Base-by-base conservation (phyloP, 495 filamentous ascomycete genomes). In the Tuber calosporum region DNA sequence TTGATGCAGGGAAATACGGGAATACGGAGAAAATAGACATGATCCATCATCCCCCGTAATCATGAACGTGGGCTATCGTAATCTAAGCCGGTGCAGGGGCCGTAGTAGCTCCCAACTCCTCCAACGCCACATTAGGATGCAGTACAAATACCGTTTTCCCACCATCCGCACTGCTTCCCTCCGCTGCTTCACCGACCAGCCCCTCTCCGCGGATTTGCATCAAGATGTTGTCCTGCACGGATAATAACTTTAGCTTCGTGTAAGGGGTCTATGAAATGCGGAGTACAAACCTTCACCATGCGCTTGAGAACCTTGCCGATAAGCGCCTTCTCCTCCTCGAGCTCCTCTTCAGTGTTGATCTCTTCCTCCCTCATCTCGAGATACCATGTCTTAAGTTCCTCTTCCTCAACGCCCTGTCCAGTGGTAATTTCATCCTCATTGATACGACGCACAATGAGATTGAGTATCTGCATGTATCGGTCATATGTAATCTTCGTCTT, bases 401-500 rank as follows among this genome's bases (percentile, higher is more conserved):
- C 91, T 73, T 93, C 89, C 78, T 96, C 93, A 13, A 98, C 89
- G 62, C 95, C 95, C 76, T 96, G 90, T n/a, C 93, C 93, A 2
- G 85, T 85, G 1, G 86, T 86, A 40, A 85, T 79, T 76, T 91
- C 88, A 70, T 94, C 89, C 75, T 93, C 93, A 75, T 93, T 91
- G 43, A 99, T 88, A 17, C 90, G 87, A 66, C 88, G 87, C 17
- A 97, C 92, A 22, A 99, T 83, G 74, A 92, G 82, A 78, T 96
- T 97, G 71, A 96, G 85, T 73, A 97, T 97, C 80, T 86, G 85
- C 82, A 94, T 92, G 83, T 96, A 99, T 83, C 95, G 96, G 80
- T 97, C 94, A 77, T 94, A 96, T 17, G 93, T 94, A 80, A 99
- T 93, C 81, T 94, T 95, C 58, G 92, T 94, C 84, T 91, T 92